Evolutionary conservation across 805 yeast species (phyloP), one percentile per base, ranked within the genome.

Genomic region (Brettanomyces anomalus): DNA sequence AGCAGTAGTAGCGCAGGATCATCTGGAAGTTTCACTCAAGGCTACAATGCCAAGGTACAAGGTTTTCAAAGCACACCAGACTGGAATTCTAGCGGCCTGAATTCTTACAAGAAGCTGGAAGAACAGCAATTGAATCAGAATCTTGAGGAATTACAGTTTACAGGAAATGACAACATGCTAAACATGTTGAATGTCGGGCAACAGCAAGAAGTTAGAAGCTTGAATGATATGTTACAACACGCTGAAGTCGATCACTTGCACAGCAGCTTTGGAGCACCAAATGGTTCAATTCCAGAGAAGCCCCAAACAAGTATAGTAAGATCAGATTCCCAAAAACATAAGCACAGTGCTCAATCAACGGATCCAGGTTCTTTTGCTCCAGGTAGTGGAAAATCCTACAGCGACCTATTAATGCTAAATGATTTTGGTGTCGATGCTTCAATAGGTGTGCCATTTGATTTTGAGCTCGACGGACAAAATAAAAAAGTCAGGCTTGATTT

Each of bases 381-480:
- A n/a, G 40, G 42, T 15, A 21, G 21, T 14, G 41, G 49, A 16
- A 54, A 56, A 18, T 55, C 64, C 3, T 55, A 55, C 35, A 47
- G 60, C 3, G 66, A 61, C 44, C 43, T 61, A 28, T 39, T 62
- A 40, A 57, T 61, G 61, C 33, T 61, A 34, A 59, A 57, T 44
- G 87, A 81, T 45, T 82, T 80, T 58, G 84, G 82, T n/a, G 86
- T 86, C 3, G 93, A 84, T 62, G 90, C 87, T 1, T 84, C 90
- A 0, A 62, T 83, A 34, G 90, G 90, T 1, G 62, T 84, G 43
- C 87, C 85, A 2, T 60, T 83, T 44, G 82, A 76, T 42, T 66
- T 70, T 54, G 70, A 65, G 40, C 53, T 66, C 19, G 63, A 56
- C 26, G 56, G 49, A 11, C 44, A 36, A 8, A 31, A 14, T 10